Evolutionary conservation across 2,329 filamentous ascomycete species (phyloP).

Genomic region (Lecanicillium sp.): DNA sequence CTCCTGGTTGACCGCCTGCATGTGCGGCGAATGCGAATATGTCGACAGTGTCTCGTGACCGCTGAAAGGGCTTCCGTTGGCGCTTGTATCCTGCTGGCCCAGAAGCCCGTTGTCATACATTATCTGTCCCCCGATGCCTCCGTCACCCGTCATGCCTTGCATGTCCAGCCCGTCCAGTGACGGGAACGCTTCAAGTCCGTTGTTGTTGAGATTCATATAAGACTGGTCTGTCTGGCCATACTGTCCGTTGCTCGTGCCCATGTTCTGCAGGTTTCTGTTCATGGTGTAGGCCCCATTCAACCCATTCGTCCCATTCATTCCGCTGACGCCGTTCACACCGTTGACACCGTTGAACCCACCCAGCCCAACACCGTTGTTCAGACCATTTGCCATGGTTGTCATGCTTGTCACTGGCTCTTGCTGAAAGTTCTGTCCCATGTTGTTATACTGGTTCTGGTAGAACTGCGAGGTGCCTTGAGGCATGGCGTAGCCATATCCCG

Average conservation of each 20-base stretch:
- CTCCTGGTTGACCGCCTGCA: conserved; percentile 21
- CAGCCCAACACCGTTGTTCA: neutral
- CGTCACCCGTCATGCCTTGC: conserved; percentile 21
- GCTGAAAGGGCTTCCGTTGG: conserved; percentile 31
- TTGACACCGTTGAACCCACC: conserved; percentile 16
- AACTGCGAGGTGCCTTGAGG: conserved; percentile 17
- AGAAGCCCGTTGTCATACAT: conserved; percentile 26
- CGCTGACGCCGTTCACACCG: conserved; percentile 16
- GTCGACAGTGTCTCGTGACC: conserved; percentile 31
- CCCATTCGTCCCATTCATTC: neutral
- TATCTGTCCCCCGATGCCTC: conserved; percentile 24
- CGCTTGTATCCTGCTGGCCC: conserved; percentile 23
- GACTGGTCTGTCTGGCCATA: conserved; percentile 20
- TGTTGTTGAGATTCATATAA: conserved; percentile 19
- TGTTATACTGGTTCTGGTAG: conserved; percentile 23
- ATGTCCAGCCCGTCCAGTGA: conserved; percentile 29
- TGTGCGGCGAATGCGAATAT: conserved; percentile 30
- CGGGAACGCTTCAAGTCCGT: conserved; percentile 26
- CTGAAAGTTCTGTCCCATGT: conserved; percentile 23
- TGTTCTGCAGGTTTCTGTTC: conserved; percentile 20
- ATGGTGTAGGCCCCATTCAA: conserved; percentile 20
- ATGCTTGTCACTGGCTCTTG: conserved; percentile 18
- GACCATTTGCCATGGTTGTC: conserved; percentile 1
- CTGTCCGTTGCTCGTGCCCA: conserved; percentile 20
- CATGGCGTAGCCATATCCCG: neutral